These are phyloP conservation scores for Avena insularis DNA, from an alignment of 176 grass and related monocot genomes.

Conservation along the genomic window DNA sequence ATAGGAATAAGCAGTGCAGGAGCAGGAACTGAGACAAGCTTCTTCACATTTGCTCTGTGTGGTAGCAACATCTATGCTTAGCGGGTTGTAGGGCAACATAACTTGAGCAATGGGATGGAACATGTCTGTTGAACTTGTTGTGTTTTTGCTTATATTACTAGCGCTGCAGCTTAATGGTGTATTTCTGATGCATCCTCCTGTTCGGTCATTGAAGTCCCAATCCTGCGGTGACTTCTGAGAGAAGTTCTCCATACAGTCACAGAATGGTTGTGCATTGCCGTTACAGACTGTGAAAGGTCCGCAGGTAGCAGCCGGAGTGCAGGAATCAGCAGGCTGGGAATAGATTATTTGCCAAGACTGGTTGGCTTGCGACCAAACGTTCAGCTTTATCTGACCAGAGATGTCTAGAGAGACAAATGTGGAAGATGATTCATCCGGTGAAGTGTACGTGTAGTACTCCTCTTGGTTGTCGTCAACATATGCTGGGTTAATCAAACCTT, in stretches of 20 bases:
- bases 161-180: background rate
- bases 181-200: constrained; percentile 14
- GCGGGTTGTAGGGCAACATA: background rate
- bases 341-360: background rate
- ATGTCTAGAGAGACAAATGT: constrained; percentile 15
- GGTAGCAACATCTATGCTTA: background rate
- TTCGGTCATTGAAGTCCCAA: background rate
- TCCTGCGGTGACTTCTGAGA: background rate
- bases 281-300: constrained; percentile 1
- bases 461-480: background rate
- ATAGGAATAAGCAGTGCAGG: constrained; percentile 1
- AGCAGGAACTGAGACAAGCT: constrained; percentile 4
- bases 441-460: constrained; percentile 2
- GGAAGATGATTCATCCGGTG: constrained; percentile 1
- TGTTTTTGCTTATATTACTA: background rate
- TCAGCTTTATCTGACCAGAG: constrained; percentile 13
- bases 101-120: background rate
- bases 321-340: background rate
- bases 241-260: background rate
- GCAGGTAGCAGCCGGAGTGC: background rate
- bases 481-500: constrained; percentile 7
- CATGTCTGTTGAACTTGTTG: background rate
- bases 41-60: background rate
- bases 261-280: background rate
- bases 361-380: background rate